These are phyloP conservation scores for Tylopilus plumbeoviolaceoides DNA, from an alignment of 768 basidiomycete genomes.

Conservation along the genomic window DNA sequence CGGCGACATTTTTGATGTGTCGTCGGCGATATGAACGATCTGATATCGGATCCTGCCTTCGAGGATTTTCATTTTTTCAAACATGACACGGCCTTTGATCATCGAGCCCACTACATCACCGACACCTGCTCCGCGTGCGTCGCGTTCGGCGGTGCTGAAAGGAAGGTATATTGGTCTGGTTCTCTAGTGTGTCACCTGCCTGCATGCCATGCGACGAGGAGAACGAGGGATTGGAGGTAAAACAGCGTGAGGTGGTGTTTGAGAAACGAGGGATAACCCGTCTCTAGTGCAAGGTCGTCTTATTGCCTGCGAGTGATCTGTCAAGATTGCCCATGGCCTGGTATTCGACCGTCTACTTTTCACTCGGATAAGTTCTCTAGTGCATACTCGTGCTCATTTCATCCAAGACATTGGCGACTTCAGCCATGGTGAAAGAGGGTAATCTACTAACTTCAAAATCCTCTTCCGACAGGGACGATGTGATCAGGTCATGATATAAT, in stretches of 20 bases:
- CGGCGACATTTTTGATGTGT: constrained; percentile 42
- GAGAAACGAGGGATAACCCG: constrained; percentile 90
- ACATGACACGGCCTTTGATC: constrained; percentile 73
- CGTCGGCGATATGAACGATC: constrained; percentile 78
- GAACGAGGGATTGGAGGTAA: constrained; percentile 79
- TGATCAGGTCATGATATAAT: too few species aligned
- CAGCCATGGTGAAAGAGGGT: neutral
- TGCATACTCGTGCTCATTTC: constrained; percentile 62
- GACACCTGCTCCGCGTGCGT: constrained; percentile 48
- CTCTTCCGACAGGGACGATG: too few species aligned
- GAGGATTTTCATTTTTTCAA: constrained; percentile 85
- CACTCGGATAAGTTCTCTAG: constrained; percentile 54
- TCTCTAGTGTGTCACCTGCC: constrained; percentile 59
- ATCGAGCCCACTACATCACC: constrained; percentile 80
- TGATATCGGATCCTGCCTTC: constrained; percentile 91
- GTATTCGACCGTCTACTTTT: constrained; percentile 42
- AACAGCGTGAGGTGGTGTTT: constrained; percentile 83
- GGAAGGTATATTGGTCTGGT: too few species aligned
- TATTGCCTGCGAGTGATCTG: constrained; percentile 26
- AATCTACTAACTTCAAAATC: too few species aligned
- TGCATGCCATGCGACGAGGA: constrained; percentile 67
- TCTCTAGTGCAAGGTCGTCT: constrained; percentile 48
- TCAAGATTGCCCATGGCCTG: constrained; percentile 10
- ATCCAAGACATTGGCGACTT: constrained; percentile 34
- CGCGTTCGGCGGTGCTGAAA: constrained; percentile 53